phyloP scores from a whole-genome alignment of 1,139 yeast genomes.

The Taiozyma sp. region DNA sequence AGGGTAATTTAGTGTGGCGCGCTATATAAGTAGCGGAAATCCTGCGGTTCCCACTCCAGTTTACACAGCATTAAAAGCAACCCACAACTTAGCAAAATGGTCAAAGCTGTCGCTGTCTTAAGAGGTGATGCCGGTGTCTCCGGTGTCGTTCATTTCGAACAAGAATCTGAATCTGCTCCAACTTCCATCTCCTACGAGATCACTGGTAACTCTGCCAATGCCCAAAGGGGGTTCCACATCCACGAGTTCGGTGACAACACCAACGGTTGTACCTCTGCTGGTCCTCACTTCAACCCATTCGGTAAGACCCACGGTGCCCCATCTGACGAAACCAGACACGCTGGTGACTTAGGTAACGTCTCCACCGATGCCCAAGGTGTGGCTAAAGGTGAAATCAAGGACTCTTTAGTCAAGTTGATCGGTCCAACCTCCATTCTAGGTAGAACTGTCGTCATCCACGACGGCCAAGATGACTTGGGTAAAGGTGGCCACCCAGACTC shows the following conservation, averaged over 20 bases:
- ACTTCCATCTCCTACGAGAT: slow-evolving; percentile 86
- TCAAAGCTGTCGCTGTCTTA: slow-evolving; percentile 72
- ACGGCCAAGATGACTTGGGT: slow-evolving; percentile 93
- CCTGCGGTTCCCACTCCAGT: neutral
- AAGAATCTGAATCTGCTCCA: slow-evolving; percentile 69
- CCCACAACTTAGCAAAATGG: slow-evolving; percentile 15
- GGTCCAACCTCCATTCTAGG: slow-evolving; percentile 89
- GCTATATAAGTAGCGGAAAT: neutral
- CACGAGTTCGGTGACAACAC: slow-evolving; percentile 99
- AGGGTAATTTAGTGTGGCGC: neutral
- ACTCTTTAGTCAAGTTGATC: slow-evolving; percentile 66
- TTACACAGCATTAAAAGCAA: slow-evolving; percentile 3
- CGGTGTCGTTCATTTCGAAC: slow-evolving; percentile 86
- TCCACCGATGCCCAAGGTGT: slow-evolving; percentile 80
- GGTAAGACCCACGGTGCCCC: slow-evolving; percentile 92
- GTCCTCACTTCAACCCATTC: slow-evolving; percentile 98
- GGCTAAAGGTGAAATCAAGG: slow-evolving; percentile 85
- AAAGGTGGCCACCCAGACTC: slow-evolving; percentile 94
- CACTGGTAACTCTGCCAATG: slow-evolving; percentile 79
- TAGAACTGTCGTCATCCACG: slow-evolving; percentile 94
- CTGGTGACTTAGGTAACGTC: slow-evolving; percentile 96
- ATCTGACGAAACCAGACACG: slow-evolving; percentile 84
- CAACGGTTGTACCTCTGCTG: slow-evolving; percentile 98
- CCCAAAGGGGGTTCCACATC: slow-evolving; percentile 94
- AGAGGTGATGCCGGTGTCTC: slow-evolving; percentile 90